Evolutionary conservation across 1,139 yeast genomes (phyloP), one percentile per base, ranked within the genome.

Genomic region (Kodamaea alishanica): DNA sequence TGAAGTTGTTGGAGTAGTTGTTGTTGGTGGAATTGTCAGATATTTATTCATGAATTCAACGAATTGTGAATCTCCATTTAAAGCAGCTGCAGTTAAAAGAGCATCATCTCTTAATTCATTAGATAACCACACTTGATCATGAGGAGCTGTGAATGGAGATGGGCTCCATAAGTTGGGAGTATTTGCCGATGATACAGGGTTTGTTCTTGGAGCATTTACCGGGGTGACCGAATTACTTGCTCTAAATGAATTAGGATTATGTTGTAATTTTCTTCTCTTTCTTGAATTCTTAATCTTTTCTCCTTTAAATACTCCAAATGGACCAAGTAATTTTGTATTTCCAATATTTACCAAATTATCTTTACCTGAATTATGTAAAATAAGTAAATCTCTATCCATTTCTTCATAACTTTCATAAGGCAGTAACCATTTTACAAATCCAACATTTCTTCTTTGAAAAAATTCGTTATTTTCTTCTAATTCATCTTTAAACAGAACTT

Each of bases 351-450:
- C 67, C 37, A 75, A 58, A 4, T 52, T 47, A 38, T 67, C 67
- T 27, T 59, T 55, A 7, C 71, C 68, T 4, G 83, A 77, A 25
- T 75, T 65, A 50, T 85, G 86, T 25, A 88, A 63, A 8, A 73
- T 63, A 6, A 79, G 74, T 37, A 89, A 65, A 50, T 85, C 89
- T 33, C 70, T 65, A 55, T 88, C 96, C 81, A 89, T 82, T 30
- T 86, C 95, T 33, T 85, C 89, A 54, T 89, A 87, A 8, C 81
- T 77, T 35, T 75, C 75, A 55, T 87, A 88, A 2, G 76, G 77
- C 55, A 67, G 65, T 37, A 75, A 77, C 61, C 89, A 89, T 38
- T 64, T 72, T 1, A 88, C 96, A 59, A 84, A 84, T 1, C 77
- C 90, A n/a, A 84, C 81, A 42, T 78, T 75, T 47, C 96, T 65